phyloP scores from a whole-genome alignment of 495 filamentous ascomycete genomes.

The Annulohypoxylon moriforme region DNA sequence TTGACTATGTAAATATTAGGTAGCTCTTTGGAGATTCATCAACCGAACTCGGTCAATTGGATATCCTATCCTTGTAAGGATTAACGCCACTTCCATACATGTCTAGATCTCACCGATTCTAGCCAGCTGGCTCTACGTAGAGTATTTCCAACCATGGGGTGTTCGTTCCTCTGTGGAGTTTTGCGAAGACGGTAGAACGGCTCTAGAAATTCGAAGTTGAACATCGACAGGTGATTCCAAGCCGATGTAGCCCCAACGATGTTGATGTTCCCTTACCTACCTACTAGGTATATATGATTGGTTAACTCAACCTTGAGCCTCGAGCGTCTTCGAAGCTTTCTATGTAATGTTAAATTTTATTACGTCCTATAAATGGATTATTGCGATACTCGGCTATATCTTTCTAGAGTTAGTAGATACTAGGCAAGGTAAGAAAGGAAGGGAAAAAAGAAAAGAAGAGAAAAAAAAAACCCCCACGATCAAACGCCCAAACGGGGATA shows the following conservation, averaged over 20 bases:
- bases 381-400: constrained; percentile 12
- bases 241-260: too few relatives aligned
- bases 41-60: constrained; percentile 33
- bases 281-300: neutral
- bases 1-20: constrained; percentile 39
- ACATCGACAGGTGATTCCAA: too few relatives aligned
- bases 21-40: constrained; percentile 22
- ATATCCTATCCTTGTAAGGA: constrained; percentile 20
- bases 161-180: too few relatives aligned
- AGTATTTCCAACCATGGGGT: constrained; percentile 12
- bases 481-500: constrained; percentile 27
- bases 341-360: too few relatives aligned
- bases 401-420: neutral
- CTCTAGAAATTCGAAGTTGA: too few relatives aligned
- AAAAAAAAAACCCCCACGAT: constrained; percentile 33
- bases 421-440: too few relatives aligned
- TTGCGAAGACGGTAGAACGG: too few relatives aligned
- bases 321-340: too few relatives aligned
- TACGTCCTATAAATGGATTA: neutral
- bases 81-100: constrained; percentile 26
- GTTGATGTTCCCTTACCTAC: neutral
- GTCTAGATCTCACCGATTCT: neutral
- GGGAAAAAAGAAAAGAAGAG: too few relatives aligned
- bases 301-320: too few relatives aligned
- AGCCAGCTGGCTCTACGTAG: constrained; percentile 7